Base-by-base conservation (phyloP, 1,139 yeast species). In the Candida sp. region DNA sequence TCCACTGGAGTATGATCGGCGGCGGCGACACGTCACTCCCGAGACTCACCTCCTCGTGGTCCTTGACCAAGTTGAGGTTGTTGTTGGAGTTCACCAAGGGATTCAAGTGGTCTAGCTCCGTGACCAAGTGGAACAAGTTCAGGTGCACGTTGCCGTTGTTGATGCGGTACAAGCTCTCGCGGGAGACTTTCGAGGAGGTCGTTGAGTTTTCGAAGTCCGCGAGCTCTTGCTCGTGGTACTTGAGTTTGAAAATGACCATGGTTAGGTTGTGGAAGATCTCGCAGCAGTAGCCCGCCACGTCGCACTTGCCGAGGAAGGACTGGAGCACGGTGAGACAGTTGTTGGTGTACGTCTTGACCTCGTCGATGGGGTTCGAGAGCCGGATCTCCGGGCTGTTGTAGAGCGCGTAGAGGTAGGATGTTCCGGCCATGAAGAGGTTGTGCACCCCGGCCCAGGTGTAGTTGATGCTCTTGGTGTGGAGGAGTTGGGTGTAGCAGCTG, bases 401-500 rank as follows among this genome's bases (percentile, higher is more conserved):
- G 11, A 90, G 75, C 0, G 93, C 81, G 63, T 88, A 91, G 42
- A 91, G 73, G 60, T 85, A 90, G 2, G 96, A 88, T 23, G 94
- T 88, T 0, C 96, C 96, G 0, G 97, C 94, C 88, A 89, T 87
- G 63, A 90, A 90, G 50, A 90, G 72, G 65, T 90, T 91, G 65
- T 91, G 96, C 2, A 91, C 94, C 0, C 96, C 96, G 1, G 93
- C 94, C 97, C 97, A 92, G 0, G 97, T 90, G 68, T 89, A 92
- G 65, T 91, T 91, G 54, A 91, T 79, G 44, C 83, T 76, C 58
- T 82, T 83, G 33, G 77, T 77, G 23, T 72, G 68, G 57, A 81
- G 81, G 42, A 91, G 70, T 47, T 79, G 81, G 44, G 80, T 72
- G 65, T 90, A 92, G 42, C 85, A 80, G 43, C 77, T 73, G 49